A percentile compares a stretch with the other conserved stretches of the same genome.
phyloP scores from a whole-genome alignment of 768 basidiomycete species.

The Phaffia australis region DNA sequence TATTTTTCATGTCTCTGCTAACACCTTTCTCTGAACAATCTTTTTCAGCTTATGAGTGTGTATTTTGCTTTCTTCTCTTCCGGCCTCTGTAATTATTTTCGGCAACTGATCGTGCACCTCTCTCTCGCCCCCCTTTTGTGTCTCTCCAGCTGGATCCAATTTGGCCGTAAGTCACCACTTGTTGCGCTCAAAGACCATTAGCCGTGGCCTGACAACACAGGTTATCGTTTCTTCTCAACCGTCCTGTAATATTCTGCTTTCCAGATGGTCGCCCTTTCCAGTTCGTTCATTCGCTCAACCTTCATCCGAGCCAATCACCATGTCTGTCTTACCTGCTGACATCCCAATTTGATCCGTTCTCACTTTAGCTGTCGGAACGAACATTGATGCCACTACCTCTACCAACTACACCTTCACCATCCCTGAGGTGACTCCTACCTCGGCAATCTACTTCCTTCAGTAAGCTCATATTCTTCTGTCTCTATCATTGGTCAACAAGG shows the following conservation, averaged over 20 bases:
- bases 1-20: background rate
- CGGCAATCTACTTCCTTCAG: slow-evolving; percentile 26
- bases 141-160: slow-evolving; percentile 11
- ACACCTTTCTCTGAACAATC: background rate
- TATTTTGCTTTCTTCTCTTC: background rate
- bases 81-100: background rate
- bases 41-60: slow-evolving; percentile 23
- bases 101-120: background rate
- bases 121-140: background rate
- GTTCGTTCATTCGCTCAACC: background rate
- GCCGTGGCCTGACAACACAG: background rate
- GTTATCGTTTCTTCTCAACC: background rate
- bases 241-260: background rate
- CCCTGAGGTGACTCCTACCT: slow-evolving; percentile 19
- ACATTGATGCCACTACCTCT: slow-evolving; percentile 18
- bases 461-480: background rate
- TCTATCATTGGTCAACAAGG: background rate
- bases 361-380: slow-evolving; percentile 17
- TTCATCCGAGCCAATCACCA: background rate
- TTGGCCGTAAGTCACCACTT: slow-evolving; percentile 11
- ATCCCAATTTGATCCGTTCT: background rate
- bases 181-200: background rate
- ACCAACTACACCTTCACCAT: slow-evolving; percentile 14
- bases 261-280: slow-evolving; percentile 4
- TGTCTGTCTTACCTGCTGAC: background rate